Evolutionary conservation across 495 filamentous ascomycete genomes (phyloP), one percentile per base, ranked within the genome.

Genomic region (Physcia stellaris): DNA sequence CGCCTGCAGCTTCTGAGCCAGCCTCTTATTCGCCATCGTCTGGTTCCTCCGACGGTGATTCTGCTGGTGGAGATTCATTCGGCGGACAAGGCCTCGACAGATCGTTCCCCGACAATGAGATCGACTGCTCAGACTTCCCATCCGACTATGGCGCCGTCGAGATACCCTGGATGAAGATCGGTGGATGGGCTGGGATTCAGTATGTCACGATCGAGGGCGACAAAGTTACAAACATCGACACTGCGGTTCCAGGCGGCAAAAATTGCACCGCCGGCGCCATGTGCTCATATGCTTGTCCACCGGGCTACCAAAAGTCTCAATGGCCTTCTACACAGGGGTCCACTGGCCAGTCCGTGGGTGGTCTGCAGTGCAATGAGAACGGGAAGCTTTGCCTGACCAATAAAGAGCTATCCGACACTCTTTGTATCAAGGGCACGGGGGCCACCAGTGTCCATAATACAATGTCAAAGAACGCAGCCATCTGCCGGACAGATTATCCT

Each of bases 401-500:
- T 47, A 49, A 68, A 17, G 47, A 45, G n/a, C 56, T 73, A 37
- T 67, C 61, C 28, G 77, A 73, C 41, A 75, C 65, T 43, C 75
- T 98, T 21, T 98, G 90, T 61, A 78, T 80, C 44, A 38, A 57
- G 19, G 90, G 88, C 42, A 70, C 71, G 37, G 71, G 73, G 20
- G 73, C 76, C 49, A 71, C 94, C 40, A 62, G 65, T 35, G 70
- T 92, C 39, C 54, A 74, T 57, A 98, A 94, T 66, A 68, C 75
- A 34, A 58, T 96, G 23, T 50, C 52, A 26, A 42, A 67, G 11
- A 60, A 68, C 24, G 78, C 82, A 29, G 71, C 84, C 30, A 66
- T 94, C 43, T 98, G 90, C 73, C 85, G 86, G 55, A 96, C 90
- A 35, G 86, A 96, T 54, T 98, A 98, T 59, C 90, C 90, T 40